Evolutionary conservation across 1,284 basidiomycete genomes (phyloP).

Genomic region (Butyriboletus pseudospeciosus): DNA sequence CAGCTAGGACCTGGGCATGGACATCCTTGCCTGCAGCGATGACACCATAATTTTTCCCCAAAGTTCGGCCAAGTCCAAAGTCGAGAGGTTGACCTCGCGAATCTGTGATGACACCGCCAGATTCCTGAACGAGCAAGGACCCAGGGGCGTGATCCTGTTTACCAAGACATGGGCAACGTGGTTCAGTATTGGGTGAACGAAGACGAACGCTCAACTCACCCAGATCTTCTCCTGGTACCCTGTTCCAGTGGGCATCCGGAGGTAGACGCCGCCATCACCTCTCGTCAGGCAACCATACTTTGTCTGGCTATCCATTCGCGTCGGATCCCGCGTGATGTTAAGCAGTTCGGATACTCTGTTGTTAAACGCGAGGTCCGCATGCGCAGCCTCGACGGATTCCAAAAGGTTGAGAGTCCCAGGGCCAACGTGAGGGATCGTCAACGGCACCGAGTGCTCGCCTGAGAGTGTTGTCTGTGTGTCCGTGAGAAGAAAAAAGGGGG

Average conservation of each 20-base stretch:
- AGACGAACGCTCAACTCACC: conserved; percentile 40
- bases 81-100: conserved; percentile 76
- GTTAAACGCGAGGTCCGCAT: conserved; percentile 87
- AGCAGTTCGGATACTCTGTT: conserved; percentile 69
- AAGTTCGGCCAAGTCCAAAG: conserved; percentile 83
- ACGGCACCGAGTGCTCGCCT: conserved; percentile 40
- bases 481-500: not conserved
- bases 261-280: conserved; percentile 86
- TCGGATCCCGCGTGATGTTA: conserved; percentile 60
- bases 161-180: not conserved
- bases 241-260: conserved; percentile 84
- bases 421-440: conserved; percentile 46
- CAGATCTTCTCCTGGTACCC: conserved; percentile 89
- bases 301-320: conserved; percentile 97
- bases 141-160: conserved; percentile 88
- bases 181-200: not conserved
- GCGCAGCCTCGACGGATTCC: conserved; percentile 91
- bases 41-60: conserved; percentile 85
- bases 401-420: conserved; percentile 66
- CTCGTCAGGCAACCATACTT: conserved; percentile 90
- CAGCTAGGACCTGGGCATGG: conserved; percentile 67
- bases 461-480: conserved; percentile 39
- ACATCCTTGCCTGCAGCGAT: conserved; percentile 70
- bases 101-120: conserved; percentile 84
- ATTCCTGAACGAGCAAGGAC: conserved; percentile 80